Percentiles rank a stretch among this genome's conserved stretches.
Evolutionary conservation across 1,284 basidiomycete genomes (phyloP).

Genomic region (Trichosporon inkin): DNA sequence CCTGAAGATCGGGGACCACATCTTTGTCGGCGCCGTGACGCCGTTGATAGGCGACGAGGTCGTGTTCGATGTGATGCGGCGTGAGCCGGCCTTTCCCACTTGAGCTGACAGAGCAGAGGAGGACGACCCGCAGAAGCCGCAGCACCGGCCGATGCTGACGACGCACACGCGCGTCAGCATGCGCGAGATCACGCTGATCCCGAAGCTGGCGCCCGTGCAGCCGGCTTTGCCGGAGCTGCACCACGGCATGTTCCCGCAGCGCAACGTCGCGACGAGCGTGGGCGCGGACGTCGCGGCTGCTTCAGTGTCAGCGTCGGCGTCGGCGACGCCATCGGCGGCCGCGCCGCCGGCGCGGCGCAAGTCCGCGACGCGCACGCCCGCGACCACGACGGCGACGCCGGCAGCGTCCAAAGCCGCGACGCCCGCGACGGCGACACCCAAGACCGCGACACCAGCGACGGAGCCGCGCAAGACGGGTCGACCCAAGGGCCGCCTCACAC

Average conservation of each 20-base stretch:
- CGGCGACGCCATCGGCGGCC: not conserved
- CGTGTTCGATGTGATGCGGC: conserved; percentile 37
- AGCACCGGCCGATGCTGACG: conserved; percentile 32
- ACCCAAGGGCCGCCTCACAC: conserved; percentile 2
- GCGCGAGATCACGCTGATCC: conserved; percentile 27
- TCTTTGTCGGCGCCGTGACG: conserved; percentile 41
- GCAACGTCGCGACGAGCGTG: not conserved
- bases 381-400: not conserved
- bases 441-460: not conserved
- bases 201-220: not conserved
- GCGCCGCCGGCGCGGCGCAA: not conserved
- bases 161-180: conserved; percentile 36
- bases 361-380: not conserved
- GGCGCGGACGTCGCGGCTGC: not conserved
- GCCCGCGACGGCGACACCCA: not conserved
- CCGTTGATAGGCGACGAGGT: conserved; percentile 48
- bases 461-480: conserved; percentile 5
- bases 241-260: conserved; percentile 19
- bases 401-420: not conserved
- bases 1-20: conserved; percentile 45
- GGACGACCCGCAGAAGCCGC: conserved; percentile 31
- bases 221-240: not conserved
- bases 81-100: conserved; percentile 24
- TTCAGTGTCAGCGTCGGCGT: not conserved
- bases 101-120: conserved; percentile 24